phyloP scores from a whole-genome alignment of 2,329 filamentous ascomycete species.

The Neofusicoccum laricinum region DNA sequence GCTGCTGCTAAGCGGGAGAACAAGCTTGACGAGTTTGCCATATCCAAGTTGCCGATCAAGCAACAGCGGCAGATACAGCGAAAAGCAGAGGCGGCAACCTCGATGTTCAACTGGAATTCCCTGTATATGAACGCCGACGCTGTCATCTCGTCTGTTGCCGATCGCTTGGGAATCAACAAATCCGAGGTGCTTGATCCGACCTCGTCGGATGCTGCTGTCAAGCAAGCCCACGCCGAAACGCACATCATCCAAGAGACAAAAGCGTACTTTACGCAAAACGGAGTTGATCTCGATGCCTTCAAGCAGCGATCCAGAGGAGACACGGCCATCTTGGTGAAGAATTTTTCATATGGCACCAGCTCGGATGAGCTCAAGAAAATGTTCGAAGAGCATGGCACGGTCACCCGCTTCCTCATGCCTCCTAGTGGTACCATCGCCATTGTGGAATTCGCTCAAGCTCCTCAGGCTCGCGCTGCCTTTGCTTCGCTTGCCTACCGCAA shows the following conservation, averaged over 20 bases:
- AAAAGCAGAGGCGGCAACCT: slow-evolving; percentile 73
- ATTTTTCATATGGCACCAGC: slow-evolving; percentile 82
- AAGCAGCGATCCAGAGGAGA: slow-evolving; percentile 82
- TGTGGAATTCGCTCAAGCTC: slow-evolving; percentile 77
- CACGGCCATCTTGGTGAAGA: slow-evolving; percentile 86
- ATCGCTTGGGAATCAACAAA: slow-evolving; percentile 84
- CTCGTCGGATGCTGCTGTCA: slow-evolving; percentile 88
- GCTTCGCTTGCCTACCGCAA: slow-evolving; percentile 82
- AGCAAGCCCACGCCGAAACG: slow-evolving; percentile 95
- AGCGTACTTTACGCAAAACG: slow-evolving; percentile 80
- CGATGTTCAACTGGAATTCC: slow-evolving; percentile 96
- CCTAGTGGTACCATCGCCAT: slow-evolving; percentile 92
- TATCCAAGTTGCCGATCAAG: slow-evolving; percentile 90
- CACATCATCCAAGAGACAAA: slow-evolving; percentile 96
- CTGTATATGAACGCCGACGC: slow-evolving; percentile 97
- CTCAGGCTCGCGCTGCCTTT: slow-evolving; percentile 81
- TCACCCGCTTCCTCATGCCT: slow-evolving; percentile 84
- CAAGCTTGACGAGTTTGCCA: slow-evolving; percentile 79
- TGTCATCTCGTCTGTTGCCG: slow-evolving; percentile 84
- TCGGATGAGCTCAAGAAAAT: slow-evolving; percentile 73
- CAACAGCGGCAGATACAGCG: slow-evolving; percentile 89
- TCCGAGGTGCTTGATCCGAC: slow-evolving; percentile 93
- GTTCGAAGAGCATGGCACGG: slow-evolving; percentile 81
- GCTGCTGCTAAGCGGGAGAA: slow-evolving; percentile 77
- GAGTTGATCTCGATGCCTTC: slow-evolving; percentile 89